Evolutionary conservation across 2,329 filamentous ascomycete species (phyloP).

Genomic region (Cylindrodendrum hubeiense): DNA sequence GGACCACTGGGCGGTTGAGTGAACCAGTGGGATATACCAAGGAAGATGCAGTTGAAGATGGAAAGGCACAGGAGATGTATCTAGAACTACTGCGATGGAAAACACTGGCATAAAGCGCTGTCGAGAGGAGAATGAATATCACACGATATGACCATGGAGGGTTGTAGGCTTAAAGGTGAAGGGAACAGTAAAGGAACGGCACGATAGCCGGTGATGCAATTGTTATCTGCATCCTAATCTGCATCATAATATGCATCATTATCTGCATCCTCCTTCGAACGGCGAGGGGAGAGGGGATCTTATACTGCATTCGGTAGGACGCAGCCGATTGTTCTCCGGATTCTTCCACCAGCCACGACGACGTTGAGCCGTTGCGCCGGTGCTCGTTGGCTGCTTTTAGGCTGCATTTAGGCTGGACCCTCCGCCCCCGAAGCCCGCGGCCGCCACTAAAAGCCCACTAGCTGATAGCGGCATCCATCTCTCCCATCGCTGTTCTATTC

Average conservation of each 20-base stretch:
- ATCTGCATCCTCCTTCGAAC: too few species aligned
- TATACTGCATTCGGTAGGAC: too few species aligned
- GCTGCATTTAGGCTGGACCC: not conserved
- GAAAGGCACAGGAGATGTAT: not conserved
- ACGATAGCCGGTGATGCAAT: too few species aligned
- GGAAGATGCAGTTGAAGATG: not conserved
- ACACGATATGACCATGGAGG: not conserved
- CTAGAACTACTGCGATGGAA: not conserved
- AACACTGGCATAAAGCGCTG: not conserved
- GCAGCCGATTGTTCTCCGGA: not conserved
- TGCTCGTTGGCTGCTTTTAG: too few species aligned
- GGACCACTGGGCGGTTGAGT: not conserved
- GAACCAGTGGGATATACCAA: not conserved
- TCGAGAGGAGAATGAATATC: not conserved
- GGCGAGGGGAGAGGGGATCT: too few species aligned
- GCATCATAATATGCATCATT: too few species aligned
- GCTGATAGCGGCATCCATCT: slow-evolving; percentile 4
- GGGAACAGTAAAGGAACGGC: not conserved
- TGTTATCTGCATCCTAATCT: too few species aligned
- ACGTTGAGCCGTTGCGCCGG: not conserved
- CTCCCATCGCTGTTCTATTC: not conserved
- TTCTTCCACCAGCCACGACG: not conserved
- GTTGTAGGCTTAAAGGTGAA: not conserved
- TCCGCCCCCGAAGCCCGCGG: slow-evolving; percentile 9
- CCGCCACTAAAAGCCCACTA: not conserved